These are phyloP conservation scores for Ottelia alismoides DNA, from an alignment of 106 monocot species.

Conservation along the genomic window DNA sequence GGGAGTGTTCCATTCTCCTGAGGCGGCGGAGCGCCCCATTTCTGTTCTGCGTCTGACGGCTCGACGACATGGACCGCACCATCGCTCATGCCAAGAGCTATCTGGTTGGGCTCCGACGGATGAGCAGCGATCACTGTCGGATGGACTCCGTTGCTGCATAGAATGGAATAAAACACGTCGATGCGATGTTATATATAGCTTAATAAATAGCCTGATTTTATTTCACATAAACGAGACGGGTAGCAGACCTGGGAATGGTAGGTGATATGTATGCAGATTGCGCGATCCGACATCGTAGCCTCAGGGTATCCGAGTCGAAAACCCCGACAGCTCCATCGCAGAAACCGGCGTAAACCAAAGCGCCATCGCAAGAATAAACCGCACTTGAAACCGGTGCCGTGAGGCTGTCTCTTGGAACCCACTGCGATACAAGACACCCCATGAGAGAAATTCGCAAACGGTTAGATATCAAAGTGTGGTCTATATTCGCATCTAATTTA, in stretches of 20 bases:
- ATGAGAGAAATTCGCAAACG: not conserved
- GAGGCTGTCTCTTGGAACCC: conserved; percentile 77
- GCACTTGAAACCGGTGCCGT: conserved; percentile 83
- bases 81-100: conserved; percentile 93
- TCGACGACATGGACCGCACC: conserved; percentile 78
- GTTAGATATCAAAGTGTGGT: too few relatives aligned
- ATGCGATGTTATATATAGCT: not conserved
- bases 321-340: conserved; percentile 97
- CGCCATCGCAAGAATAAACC: conserved; percentile 90
- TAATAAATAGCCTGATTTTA: not conserved
- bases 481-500: too few relatives aligned
- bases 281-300: conserved; percentile 74
- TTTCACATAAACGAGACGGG: not conserved
- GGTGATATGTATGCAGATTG: conserved; percentile 64
- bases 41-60: conserved; percentile 66
- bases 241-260: conserved; percentile 32
- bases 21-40: conserved; percentile 58
- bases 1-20: conserved; percentile 62
- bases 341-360: conserved; percentile 75
- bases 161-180: not conserved
- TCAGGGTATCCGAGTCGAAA: conserved; percentile 74
- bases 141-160: conserved; percentile 24
- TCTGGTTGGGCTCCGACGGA: conserved; percentile 80
- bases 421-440: conserved; percentile 27
- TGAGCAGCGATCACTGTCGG: conserved; percentile 82